Evolutionary conservation across 176 grass and related monocot species (phyloP), one percentile per base, ranked within the genome.

Genomic region (Hordeum marinum): DNA sequence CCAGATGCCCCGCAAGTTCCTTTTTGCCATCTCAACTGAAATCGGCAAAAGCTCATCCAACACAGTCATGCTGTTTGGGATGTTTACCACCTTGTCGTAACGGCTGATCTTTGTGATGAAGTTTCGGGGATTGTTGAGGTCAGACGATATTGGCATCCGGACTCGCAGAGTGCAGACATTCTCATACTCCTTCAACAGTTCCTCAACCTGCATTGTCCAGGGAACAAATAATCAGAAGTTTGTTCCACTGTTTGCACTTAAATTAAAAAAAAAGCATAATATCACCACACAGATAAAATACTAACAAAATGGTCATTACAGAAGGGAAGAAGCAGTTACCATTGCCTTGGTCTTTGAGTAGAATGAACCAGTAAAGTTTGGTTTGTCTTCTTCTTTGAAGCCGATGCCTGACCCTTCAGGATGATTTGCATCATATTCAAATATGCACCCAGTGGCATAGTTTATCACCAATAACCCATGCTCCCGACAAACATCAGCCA

Each of bases 321-420:
- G 46, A 74, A 11, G 60, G 59, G 42, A 63, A 59, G 21, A 18
- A 84, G 86, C 43, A 79, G 29, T 89, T 89, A 89, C 89, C 91
- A 93, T 96, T 71, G 91, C 94, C 68, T 96, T 93, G 25, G 94
- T 93, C 84, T 96, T 96, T 0, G 94, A 93, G 68, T 93, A 96
- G 84, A 93, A 93, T 57, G 89, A 93, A 75, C 91, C 91, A 67
- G 50, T 77, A 48, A 96, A 96, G 78, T 96, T 96, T 68, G 91
- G 94, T 60, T 31, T 90, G 66, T 96, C 91, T 80, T 96, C 94
- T 76, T 96, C 94, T 84, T 91, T 93, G 42, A 93, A 96, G 45
- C 89, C 94, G 2, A 93, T 83, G 37, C 91, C 91, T 73, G 94
- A 96, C 37, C 94, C 89, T 87, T 93, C 87, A 14, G 89, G 89